phyloP scores from a whole-genome alignment of 331 rosid species.

The Malus hybrid region DNA sequence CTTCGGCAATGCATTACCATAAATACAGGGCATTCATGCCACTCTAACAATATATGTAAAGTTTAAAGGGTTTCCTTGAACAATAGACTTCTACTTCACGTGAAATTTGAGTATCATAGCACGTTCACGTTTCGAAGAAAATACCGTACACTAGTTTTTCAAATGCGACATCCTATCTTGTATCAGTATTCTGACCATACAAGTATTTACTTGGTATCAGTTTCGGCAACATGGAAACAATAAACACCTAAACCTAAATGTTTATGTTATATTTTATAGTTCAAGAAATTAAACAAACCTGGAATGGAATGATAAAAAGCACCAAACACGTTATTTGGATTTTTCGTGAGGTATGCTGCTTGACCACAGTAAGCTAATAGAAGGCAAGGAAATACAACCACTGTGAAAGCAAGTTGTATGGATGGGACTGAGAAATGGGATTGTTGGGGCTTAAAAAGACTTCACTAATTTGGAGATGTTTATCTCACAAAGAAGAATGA shows the following conservation, averaged over 20 bases:
- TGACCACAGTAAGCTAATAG: slow-evolving; percentile 17
- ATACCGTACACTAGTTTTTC: too few relatives aligned
- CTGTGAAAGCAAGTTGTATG: slow-evolving; percentile 17
- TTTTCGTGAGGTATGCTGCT: slow-evolving; percentile 15
- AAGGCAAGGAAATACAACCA: slow-evolving; percentile 20
- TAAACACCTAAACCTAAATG: not conserved
- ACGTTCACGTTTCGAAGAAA: too few relatives aligned
- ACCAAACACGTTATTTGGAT: not conserved
- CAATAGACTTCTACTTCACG: not conserved
- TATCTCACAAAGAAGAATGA: too few relatives aligned
- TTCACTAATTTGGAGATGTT: too few relatives aligned
- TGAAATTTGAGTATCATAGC: not conserved
- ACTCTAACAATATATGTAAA: not conserved
- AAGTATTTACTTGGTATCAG: not conserved
- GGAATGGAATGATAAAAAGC: slow-evolving; percentile 23
- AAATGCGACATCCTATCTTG: not conserved
- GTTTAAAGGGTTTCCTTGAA: not conserved
- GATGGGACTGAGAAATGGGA: slow-evolving; percentile 17
- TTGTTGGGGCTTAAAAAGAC: too few relatives aligned
- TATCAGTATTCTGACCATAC: too few relatives aligned
- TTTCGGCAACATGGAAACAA: not conserved
- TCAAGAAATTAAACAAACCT: slow-evolving; percentile 1
- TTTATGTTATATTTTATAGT: not conserved
- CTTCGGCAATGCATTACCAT: not conserved
- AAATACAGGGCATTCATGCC: not conserved